Percentiles rank a stretch among this genome's conserved stretches.
These are phyloP conservation scores for Lentinula detonsa DNA, from an alignment of 768 basidiomycete species.

Conservation along the genomic window DNA sequence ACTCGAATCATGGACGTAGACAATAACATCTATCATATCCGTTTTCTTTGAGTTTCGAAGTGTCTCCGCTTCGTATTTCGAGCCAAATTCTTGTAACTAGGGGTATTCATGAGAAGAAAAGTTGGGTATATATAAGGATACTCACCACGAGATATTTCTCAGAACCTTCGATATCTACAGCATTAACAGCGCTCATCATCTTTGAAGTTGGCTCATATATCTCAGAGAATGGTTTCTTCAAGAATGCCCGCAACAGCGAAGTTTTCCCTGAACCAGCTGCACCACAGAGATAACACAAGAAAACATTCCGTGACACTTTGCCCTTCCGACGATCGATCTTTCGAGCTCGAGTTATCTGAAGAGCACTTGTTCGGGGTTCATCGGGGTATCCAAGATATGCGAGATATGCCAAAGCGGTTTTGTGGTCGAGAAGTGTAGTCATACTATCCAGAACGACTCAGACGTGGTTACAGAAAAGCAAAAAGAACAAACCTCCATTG, in stretches of 20 bases:
- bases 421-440: conserved; percentile 94
- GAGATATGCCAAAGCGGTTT: conserved; percentile 87
- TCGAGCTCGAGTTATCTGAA: conserved; percentile 80
- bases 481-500: conserved; percentile 80
- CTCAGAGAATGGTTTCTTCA: conserved; percentile 70
- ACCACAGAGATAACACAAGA: conserved; percentile 89
- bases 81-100: conserved; percentile 96
- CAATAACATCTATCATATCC: conserved; percentile 88
- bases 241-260: conserved; percentile 76
- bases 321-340: conserved; percentile 83
- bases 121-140: conserved; percentile 13
- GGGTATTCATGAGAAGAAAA: background rate
- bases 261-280: conserved; percentile 97
- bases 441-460: conserved; percentile 47
- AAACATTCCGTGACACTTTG: conserved; percentile 86
- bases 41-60: conserved; percentile 86
- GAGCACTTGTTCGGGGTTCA: conserved; percentile 72
- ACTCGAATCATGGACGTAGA: conserved; percentile 95
- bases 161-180: conserved; percentile 88
- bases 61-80: conserved; percentile 88
- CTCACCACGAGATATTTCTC: conserved; percentile 96
- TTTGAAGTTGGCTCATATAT: conserved; percentile 86
- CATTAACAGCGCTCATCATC: conserved; percentile 88
- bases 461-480: background rate
- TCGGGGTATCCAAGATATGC: conserved; percentile 91